phyloP scores from a whole-genome alignment of 225 moss, liverwort and hornwort genomes.

The Asterella californica region DNA sequence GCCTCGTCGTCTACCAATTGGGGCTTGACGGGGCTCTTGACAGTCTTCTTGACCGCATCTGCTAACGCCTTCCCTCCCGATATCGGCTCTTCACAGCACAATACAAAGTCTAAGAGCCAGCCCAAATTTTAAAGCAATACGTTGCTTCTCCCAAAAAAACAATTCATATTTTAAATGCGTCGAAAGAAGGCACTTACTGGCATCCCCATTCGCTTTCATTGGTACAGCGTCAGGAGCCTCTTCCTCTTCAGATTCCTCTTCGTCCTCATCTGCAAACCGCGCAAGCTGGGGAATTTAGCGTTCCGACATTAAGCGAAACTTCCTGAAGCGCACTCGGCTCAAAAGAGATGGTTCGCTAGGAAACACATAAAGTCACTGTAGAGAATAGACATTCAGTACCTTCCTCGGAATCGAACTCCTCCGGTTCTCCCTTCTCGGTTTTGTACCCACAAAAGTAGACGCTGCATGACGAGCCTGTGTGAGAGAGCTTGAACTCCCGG shows the following conservation, averaged over 20 bases:
- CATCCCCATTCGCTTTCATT: conserved; percentile 17
- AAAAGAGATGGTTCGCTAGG: not conserved
- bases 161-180: not conserved
- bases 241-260: conserved; percentile 18
- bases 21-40: not conserved
- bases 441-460: conserved; percentile 82
- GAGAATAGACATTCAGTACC: not conserved
- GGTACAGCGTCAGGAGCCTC: conserved; percentile 23
- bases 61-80: not conserved
- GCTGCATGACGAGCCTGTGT: conserved; percentile 59
- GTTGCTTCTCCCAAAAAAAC: not conserved
- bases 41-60: conserved; percentile 1
- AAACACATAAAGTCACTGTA: not conserved
- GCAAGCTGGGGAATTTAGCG: no score
- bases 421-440: conserved; percentile 55
- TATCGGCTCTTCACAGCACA: not conserved
- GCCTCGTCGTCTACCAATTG: conserved; percentile 27
- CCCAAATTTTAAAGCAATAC: not conserved
- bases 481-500: conserved; percentile 73
- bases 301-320: no score
- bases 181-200: not conserved
- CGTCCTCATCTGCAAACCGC: conserved; percentile 15
- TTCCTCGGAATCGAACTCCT: conserved; percentile 31
- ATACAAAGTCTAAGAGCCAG: not conserved
- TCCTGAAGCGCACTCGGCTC: no score